Conservation (phyloP, 176 grass and related monocot species). For the Carex kokanica region DNA sequence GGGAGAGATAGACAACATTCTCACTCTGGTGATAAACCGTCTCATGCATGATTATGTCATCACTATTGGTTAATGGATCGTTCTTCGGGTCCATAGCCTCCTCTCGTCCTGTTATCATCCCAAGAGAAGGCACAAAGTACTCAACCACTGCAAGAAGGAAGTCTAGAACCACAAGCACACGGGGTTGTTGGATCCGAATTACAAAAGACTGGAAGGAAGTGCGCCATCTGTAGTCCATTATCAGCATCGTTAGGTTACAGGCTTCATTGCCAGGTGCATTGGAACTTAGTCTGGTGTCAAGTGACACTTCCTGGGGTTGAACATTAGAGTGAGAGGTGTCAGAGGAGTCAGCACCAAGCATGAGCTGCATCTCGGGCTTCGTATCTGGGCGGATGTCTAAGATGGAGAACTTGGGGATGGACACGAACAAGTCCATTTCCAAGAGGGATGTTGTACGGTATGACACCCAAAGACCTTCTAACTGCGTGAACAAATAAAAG, state of each 20-base stretch:
- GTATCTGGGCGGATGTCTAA: slow-evolving; percentile 89
- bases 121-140: slow-evolving; percentile 89
- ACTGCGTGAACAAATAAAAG: slow-evolving; percentile 40
- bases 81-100: slow-evolving; percentile 78
- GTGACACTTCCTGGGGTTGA: slow-evolving; percentile 16
- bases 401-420: slow-evolving; percentile 77
- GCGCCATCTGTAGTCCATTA: slow-evolving; percentile 95
- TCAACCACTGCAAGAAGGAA: slow-evolving; percentile 84
- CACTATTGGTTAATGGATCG: slow-evolving; percentile 68
- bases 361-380: slow-evolving; percentile 83
- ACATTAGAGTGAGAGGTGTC: slow-evolving; percentile 44
- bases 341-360: slow-evolving; percentile 79
- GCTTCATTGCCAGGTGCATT: slow-evolving; percentile 36
- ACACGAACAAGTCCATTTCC: slow-evolving; percentile 85
- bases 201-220: slow-evolving; percentile 90
- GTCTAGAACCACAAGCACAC: slow-evolving; percentile 85
- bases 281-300: slow-evolving; percentile 16
- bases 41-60: slow-evolving; percentile 76
- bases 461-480: slow-evolving; percentile 96
- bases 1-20: slow-evolving; percentile 65
- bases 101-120: slow-evolving; percentile 80
- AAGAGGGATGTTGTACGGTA: slow-evolving; percentile 86
- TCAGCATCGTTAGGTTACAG: slow-evolving; percentile 93
- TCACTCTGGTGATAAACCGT: slow-evolving; percentile 71
- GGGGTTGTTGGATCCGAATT: slow-evolving; percentile 85